Conservation (phyloP, 2,329 filamentous ascomycete genomes). For the Pyricularia grisea region DNA sequence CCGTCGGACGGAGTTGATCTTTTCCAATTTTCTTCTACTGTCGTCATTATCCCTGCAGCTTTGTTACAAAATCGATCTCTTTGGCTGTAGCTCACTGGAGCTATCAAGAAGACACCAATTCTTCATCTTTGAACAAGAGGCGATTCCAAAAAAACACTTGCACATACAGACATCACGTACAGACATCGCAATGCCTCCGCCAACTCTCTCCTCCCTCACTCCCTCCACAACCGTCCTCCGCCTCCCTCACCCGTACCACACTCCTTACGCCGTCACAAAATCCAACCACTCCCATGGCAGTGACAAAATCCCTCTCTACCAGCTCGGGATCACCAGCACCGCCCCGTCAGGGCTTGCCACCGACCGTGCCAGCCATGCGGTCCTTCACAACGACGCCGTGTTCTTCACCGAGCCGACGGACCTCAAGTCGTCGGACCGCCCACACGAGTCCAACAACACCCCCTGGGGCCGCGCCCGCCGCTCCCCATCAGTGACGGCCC, state of each 20-base stretch:
- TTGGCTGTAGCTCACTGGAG: neutral
- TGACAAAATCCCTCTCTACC: conserved; percentile 8
- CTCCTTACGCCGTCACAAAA: conserved; percentile 15
- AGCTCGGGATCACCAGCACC: conserved; percentile 8
- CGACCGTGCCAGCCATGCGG: conserved; percentile 7
- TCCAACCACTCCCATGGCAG: conserved; percentile 3
- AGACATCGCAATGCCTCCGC: conserved; percentile 5
- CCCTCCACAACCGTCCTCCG: conserved; percentile 15
- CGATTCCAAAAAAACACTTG: neutral
- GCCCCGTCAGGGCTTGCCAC: conserved; percentile 5
- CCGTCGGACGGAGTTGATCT: neutral
- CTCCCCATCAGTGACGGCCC: conserved; percentile 34
- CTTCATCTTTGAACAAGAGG: neutral
- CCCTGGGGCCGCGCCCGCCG: conserved; percentile 47
- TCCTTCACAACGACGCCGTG: conserved; percentile 17
- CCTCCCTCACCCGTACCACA: conserved; percentile 21
- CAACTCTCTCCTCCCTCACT: neutral
- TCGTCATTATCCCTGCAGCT: neutral
- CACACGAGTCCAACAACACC: conserved; percentile 40
- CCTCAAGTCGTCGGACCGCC: conserved; percentile 20
- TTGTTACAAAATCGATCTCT: neutral
- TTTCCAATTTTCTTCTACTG: neutral
- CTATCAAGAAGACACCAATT: neutral
- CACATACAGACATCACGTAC: too few relatives aligned
- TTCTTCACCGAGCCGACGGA: conserved; percentile 21